Evolutionary conservation across 352 stramenopile species (phyloP).

Genomic region (Pythium folliculosum): DNA sequence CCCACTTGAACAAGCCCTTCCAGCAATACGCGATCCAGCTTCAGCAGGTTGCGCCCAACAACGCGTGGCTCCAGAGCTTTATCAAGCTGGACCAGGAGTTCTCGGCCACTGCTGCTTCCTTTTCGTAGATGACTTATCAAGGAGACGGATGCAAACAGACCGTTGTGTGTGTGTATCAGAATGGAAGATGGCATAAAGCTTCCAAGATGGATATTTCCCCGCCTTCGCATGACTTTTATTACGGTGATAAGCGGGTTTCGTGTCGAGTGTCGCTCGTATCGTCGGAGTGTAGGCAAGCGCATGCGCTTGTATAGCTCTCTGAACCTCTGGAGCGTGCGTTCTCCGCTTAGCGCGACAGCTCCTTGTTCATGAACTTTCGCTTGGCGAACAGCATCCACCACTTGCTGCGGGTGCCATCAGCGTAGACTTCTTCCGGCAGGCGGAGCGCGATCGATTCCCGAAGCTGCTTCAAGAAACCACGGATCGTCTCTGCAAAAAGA

Average conservation of each 20-base stretch:
- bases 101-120: conserved; percentile 61
- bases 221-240: neutral
- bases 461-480: conserved; percentile 91
- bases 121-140: conserved; percentile 41
- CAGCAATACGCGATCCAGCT: conserved; percentile 82
- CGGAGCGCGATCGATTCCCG: conserved; percentile 81
- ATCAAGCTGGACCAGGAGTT: conserved; percentile 68
- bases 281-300: no score
- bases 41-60: conserved; percentile 70
- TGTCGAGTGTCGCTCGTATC: no score
- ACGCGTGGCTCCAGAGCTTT: conserved; percentile 76
- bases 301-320: no score
- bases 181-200: conserved; percentile 4
- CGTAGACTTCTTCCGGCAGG: conserved; percentile 83
- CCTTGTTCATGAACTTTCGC: conserved; percentile 95
- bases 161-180: neutral
- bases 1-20: conserved; percentile 89
- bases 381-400: conserved; percentile 95
- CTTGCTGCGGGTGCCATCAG: conserved; percentile 89
- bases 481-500: conserved; percentile 64
- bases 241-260: no score
- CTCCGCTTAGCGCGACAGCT: conserved; percentile 58
- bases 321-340: neutral
- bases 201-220: conserved; percentile 1
- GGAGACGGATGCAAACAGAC: neutral